Evolutionary conservation across 805 yeast species (phyloP).

Genomic region (Metschnikowia anglica): DNA sequence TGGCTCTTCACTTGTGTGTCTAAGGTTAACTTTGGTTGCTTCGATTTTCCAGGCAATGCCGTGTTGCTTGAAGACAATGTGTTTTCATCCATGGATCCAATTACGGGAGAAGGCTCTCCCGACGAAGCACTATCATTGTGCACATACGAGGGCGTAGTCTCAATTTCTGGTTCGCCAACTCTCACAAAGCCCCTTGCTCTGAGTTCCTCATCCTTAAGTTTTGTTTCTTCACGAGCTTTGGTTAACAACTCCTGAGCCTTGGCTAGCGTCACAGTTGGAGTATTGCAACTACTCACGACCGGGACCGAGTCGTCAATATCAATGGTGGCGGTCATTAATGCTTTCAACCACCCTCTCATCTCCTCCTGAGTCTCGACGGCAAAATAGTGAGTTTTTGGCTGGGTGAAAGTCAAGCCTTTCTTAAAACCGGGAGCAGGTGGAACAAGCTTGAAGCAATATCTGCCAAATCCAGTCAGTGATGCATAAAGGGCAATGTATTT

Average conservation of each 20-base stretch:
- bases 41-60: slow-evolving; percentile 9
- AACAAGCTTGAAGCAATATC: slow-evolving; percentile 84
- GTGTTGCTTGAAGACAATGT: slow-evolving; percentile 28
- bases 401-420: slow-evolving; percentile 93
- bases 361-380: slow-evolving; percentile 91
- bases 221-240: slow-evolving; percentile 75
- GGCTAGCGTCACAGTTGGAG: slow-evolving; percentile 89
- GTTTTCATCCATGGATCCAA: slow-evolving; percentile 34
- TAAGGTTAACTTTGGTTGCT: slow-evolving; percentile 31
- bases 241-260: slow-evolving; percentile 85
- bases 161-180: slow-evolving; percentile 23
- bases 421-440: slow-evolving; percentile 98
- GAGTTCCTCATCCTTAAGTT: slow-evolving; percentile 50
- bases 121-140: slow-evolving; percentile 20
- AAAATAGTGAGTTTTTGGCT: slow-evolving; percentile 92
- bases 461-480: slow-evolving; percentile 91
- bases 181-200: slow-evolving; percentile 41
- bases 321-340: slow-evolving; percentile 91
- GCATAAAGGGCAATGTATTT: slow-evolving; percentile 84
- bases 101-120: slow-evolving; percentile 30
- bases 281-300: slow-evolving; percentile 85
- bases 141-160: slow-evolving; percentile 6
- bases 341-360: slow-evolving; percentile 93
- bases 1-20: slow-evolving; percentile 29
- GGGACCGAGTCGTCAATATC: slow-evolving; percentile 93